Conservation (phyloP, 2,329 filamentous ascomycete genomes). For the Xylaria multiplex region DNA sequence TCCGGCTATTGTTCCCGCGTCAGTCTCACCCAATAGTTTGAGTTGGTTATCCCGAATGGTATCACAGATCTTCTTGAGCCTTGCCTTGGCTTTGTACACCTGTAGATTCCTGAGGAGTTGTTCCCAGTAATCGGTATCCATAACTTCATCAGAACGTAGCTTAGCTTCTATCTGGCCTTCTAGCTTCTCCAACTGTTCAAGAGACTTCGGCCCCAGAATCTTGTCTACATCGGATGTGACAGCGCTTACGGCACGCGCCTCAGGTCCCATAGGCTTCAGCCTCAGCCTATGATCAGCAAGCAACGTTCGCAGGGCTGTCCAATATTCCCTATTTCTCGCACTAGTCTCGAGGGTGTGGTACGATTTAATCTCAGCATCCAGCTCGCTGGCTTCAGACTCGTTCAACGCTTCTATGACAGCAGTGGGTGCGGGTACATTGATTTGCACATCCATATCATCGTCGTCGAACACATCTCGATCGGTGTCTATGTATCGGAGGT, state of each 20-base stretch:
- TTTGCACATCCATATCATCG: slow-evolving; percentile 75
- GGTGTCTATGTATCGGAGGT: slow-evolving; percentile 85
- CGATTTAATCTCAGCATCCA: slow-evolving; percentile 83
- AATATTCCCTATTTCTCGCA: slow-evolving; percentile 83
- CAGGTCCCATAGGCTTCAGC: slow-evolving; percentile 66
- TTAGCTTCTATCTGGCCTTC: slow-evolving; percentile 90
- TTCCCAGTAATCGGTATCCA: slow-evolving; percentile 98
- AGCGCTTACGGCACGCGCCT: slow-evolving; percentile 80
- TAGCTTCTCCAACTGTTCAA: slow-evolving; percentile 85
- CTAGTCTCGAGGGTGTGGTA: slow-evolving; percentile 86
- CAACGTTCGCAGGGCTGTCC: slow-evolving; percentile 88
- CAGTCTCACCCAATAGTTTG: slow-evolving; percentile 71
- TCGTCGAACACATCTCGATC: slow-evolving; percentile 89
- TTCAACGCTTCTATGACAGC: slow-evolving; percentile 80
- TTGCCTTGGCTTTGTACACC: slow-evolving; percentile 92
- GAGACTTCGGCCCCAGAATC: slow-evolving; percentile 84
- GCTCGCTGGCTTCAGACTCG: slow-evolving; percentile 73
- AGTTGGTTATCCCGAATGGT: slow-evolving; percentile 77
- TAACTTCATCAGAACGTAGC: slow-evolving; percentile 85
- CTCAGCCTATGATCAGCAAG: slow-evolving; percentile 80
- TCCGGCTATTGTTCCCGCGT: slow-evolving; percentile 71
- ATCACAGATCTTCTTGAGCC: slow-evolving; percentile 80
- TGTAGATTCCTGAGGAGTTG: slow-evolving; percentile 85
- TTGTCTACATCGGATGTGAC: slow-evolving; percentile 90
- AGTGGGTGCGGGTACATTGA: slow-evolving; percentile 82